Conservation (phyloP, 805 yeast species). For the Naumovozyma dairenensis region DNA sequence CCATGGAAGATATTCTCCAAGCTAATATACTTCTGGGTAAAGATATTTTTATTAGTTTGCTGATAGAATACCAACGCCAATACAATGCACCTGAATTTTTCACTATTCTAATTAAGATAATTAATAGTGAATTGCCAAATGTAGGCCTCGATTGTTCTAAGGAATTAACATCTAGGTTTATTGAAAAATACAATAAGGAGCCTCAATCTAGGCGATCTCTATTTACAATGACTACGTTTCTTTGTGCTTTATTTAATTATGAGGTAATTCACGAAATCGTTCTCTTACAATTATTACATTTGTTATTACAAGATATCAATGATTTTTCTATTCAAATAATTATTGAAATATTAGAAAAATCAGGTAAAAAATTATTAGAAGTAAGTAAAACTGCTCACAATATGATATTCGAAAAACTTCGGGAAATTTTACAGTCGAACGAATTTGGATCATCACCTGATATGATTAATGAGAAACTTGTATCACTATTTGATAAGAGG, state of each 20-base stretch:
- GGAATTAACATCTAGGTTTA: slow-evolving; percentile 50
- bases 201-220: slow-evolving; percentile 39
- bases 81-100: slow-evolving; percentile 38
- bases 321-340: slow-evolving; percentile 45
- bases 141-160: slow-evolving; percentile 49
- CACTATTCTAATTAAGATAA: slow-evolving; percentile 46
- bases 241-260: slow-evolving; percentile 46
- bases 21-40: slow-evolving; percentile 51
- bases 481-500: slow-evolving; percentile 42
- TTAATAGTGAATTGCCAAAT: slow-evolving; percentile 61
- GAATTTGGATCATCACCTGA: slow-evolving; percentile 28
- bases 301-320: slow-evolving; percentile 39
- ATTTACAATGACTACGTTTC: slow-evolving; percentile 36
- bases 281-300: slow-evolving; percentile 41
- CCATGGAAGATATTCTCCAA: slow-evolving; percentile 42
- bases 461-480: slow-evolving; percentile 38
- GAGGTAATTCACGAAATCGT: slow-evolving; percentile 48
- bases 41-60: slow-evolving; percentile 47
- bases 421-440: slow-evolving; percentile 51
- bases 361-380: slow-evolving; percentile 43
- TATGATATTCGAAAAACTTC: slow-evolving; percentile 47
- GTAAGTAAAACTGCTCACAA: slow-evolving; percentile 37
- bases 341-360: slow-evolving; percentile 37
- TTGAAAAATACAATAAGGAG: slow-evolving; percentile 39
- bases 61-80: slow-evolving; percentile 44